phyloP scores from a whole-genome alignment of 352 stramenopile species.

The Phytophthora colocasiae region DNA sequence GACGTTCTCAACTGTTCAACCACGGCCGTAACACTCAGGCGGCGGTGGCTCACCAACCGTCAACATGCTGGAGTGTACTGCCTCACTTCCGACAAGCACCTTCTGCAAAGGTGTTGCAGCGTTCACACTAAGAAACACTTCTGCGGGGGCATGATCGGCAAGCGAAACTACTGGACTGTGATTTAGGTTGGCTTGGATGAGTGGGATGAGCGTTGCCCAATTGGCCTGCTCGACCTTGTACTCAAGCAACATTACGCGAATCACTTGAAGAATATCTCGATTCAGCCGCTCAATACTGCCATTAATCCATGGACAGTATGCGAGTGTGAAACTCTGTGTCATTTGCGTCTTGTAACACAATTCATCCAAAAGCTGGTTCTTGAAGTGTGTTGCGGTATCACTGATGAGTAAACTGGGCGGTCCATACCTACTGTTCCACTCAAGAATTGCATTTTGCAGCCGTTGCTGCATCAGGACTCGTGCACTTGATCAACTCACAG shows the following conservation, averaged over 20 bases:
- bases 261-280: background rate
- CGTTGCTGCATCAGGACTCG: background rate
- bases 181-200: background rate
- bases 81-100: background rate
- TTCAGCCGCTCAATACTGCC: background rate
- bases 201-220: background rate
- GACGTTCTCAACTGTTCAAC: background rate
- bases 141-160: background rate
- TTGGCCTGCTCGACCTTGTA: background rate
- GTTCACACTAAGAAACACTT: background rate
- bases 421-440: background rate
- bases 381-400: background rate
- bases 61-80: background rate
- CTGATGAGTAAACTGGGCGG: background rate
- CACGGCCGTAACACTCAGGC: background rate
- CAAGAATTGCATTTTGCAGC: background rate
- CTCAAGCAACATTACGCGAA: background rate
- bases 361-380: background rate
- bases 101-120: background rate
- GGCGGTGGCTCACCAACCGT: background rate
- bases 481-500: background rate
- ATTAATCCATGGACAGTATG: constrained; percentile 2
- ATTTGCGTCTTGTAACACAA: background rate
- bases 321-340: background rate
- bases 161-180: background rate